phyloP scores from a whole-genome alignment of 805 yeast genomes.

The Candida tibetensis region DNA sequence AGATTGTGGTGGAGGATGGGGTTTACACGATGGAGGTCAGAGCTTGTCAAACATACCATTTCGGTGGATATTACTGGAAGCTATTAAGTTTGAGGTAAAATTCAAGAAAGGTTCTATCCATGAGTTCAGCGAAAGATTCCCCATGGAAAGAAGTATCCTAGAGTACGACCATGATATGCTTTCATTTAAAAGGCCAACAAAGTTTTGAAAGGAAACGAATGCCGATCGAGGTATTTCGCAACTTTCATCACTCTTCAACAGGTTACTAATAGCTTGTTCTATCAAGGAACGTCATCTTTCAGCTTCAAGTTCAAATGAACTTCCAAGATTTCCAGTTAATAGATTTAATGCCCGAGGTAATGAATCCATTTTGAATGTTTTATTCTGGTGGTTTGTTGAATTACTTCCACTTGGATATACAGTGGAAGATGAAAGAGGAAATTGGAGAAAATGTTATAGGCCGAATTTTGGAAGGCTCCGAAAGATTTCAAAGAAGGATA shows the following conservation, averaged over 20 bases:
- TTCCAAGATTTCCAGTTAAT: slow-evolving; percentile 13
- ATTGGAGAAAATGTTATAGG: slow-evolving; percentile 47
- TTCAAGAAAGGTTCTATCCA: slow-evolving; percentile 42
- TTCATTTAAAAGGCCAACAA: slow-evolving; percentile 13
- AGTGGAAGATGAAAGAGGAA: slow-evolving; percentile 44
- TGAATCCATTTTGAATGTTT: slow-evolving; percentile 17
- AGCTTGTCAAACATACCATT: slow-evolving; percentile 49
- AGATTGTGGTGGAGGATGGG: slow-evolving; percentile 71
- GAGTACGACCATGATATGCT: slow-evolving; percentile 54
- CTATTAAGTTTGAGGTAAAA: slow-evolving; percentile 47
- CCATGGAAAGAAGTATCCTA: slow-evolving; percentile 41
- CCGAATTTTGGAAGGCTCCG: slow-evolving; percentile 60
- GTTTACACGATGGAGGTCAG: slow-evolving; percentile 43
- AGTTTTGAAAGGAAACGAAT: not conserved
- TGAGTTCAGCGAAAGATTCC: slow-evolving; percentile 38
- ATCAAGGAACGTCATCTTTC: too few species aligned
- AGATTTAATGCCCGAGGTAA: slow-evolving; percentile 42
- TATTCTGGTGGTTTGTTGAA: slow-evolving; percentile 64
- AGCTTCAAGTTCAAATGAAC: not conserved
- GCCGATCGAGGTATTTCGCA: too few species aligned
- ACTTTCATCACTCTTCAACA: too few species aligned
- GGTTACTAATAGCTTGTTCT: too few species aligned
- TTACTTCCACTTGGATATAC: slow-evolving; percentile 56
- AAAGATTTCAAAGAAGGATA: slow-evolving; percentile 45
- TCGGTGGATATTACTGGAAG: slow-evolving; percentile 60